Evolutionary conservation across 1,284 basidiomycete genomes (phyloP).

Genomic region (Heterobasidion irregulare): DNA sequence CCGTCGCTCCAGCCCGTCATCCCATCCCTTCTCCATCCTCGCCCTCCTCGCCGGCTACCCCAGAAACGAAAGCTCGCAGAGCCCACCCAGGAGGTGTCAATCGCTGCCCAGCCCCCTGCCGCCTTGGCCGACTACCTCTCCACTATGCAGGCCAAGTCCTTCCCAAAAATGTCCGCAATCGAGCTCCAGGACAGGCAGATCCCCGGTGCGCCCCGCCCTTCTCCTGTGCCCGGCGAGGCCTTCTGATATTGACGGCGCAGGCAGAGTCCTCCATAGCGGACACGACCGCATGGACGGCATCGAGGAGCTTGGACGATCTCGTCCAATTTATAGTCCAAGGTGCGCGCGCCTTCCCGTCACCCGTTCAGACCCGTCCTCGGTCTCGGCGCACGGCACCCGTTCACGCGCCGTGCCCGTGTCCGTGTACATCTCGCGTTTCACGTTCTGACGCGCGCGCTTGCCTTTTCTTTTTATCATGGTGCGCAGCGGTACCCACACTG

Average conservation of each 20-base stretch:
- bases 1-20: background rate
- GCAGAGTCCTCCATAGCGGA: constrained; percentile 66
- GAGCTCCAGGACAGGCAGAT: constrained; percentile 70
- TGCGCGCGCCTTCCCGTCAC: constrained; percentile 19
- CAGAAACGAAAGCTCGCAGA: constrained; percentile 61
- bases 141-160: constrained; percentile 54
- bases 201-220: constrained; percentile 44
- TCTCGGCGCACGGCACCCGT: background rate
- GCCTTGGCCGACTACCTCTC: constrained; percentile 53
- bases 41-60: constrained; percentile 4
- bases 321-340: constrained; percentile 67
- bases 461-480: background rate
- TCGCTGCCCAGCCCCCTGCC: constrained; percentile 46
- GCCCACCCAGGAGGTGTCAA: constrained; percentile 32
- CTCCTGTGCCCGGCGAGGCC: constrained; percentile 9
- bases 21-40: constrained; percentile 6
- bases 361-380: background rate
- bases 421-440: background rate
- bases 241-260: constrained; percentile 40
- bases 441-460: background rate
- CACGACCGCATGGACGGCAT: constrained; percentile 61
- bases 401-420: constrained; percentile 1
- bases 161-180: constrained; percentile 53
- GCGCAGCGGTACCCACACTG: constrained; percentile 56
- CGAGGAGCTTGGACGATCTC: constrained; percentile 61